phyloP scores from a whole-genome alignment of 345 rosid genomes.

The Carallia brachiata region DNA sequence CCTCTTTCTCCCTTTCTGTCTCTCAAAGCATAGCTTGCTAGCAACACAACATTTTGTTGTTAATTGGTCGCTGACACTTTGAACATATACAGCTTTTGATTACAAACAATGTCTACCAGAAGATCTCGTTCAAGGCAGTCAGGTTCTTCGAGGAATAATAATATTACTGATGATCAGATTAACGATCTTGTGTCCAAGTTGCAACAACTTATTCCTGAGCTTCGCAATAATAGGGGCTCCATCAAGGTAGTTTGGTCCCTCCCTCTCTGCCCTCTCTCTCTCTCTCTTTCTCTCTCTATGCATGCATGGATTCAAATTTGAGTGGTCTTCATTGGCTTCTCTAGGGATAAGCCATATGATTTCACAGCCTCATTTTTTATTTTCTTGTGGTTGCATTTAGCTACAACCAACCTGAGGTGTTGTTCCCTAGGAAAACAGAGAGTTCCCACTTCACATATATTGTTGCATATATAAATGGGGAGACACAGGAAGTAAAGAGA shows the following conservation, averaged over 20 bases:
- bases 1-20: neutral
- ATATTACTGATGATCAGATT: constrained; percentile 72
- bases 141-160: constrained; percentile 41
- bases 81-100: neutral
- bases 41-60: neutral
- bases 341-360: constrained; percentile 38
- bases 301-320: constrained; percentile 7
- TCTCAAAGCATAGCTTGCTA: neutral
- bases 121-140: constrained; percentile 79
- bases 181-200: constrained; percentile 71
- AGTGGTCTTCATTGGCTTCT: constrained; percentile 44
- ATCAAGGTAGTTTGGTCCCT: constrained; percentile 52
- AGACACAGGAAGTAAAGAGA: no score
- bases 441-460: neutral
- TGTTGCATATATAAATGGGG: no score
- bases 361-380: constrained; percentile 47
- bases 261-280: no score
- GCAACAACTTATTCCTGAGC: constrained; percentile 87
- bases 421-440: no score
- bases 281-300: no score
- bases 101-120: constrained; percentile 70
- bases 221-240: constrained; percentile 65
- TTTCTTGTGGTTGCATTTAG: no score
- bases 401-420: constrained; percentile 40
- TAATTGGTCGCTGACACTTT: constrained; percentile 10